phyloP scores from a whole-genome alignment of 495 filamentous ascomycete species.

The Hypoxylon perforatum region DNA sequence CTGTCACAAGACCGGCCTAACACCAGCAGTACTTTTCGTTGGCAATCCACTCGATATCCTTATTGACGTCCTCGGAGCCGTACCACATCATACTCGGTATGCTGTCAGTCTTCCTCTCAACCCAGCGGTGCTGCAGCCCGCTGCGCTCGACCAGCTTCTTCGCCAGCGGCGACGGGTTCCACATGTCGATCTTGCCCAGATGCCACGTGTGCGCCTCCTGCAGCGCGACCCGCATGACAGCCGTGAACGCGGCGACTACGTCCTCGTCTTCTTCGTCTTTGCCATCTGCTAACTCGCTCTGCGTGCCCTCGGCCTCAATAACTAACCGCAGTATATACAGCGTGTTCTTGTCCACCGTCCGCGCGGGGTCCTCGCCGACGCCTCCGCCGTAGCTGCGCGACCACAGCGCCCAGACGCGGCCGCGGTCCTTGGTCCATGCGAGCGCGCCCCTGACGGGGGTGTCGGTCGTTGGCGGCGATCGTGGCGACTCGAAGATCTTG shows the following conservation, averaged over 20 bases:
- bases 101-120: slow-evolving; percentile 61
- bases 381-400: slow-evolving; percentile 73
- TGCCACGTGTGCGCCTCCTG: slow-evolving; percentile 57
- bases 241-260: slow-evolving; percentile 67
- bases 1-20: slow-evolving; percentile 52
- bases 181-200: slow-evolving; percentile 58
- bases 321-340: slow-evolving; percentile 84
- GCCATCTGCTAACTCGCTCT: slow-evolving; percentile 41
- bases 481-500: slow-evolving; percentile 52
- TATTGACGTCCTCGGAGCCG: slow-evolving; percentile 54
- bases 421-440: slow-evolving; percentile 23
- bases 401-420: slow-evolving; percentile 82
- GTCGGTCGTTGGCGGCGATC: not conserved
- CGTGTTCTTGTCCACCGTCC: slow-evolving; percentile 66
- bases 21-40: slow-evolving; percentile 98
- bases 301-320: slow-evolving; percentile 62
- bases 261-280: slow-evolving; percentile 48
- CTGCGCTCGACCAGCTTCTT: slow-evolving; percentile 51
- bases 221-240: slow-evolving; percentile 55
- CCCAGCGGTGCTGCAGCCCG: slow-evolving; percentile 53
- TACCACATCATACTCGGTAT: slow-evolving; percentile 67
- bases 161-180: slow-evolving; percentile 58
- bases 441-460: slow-evolving; percentile 30
- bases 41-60: slow-evolving; percentile 80
- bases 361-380: slow-evolving; percentile 41